Conservation (phyloP, 1,284 basidiomycete genomes). For the Mixia osmundae region DNA sequence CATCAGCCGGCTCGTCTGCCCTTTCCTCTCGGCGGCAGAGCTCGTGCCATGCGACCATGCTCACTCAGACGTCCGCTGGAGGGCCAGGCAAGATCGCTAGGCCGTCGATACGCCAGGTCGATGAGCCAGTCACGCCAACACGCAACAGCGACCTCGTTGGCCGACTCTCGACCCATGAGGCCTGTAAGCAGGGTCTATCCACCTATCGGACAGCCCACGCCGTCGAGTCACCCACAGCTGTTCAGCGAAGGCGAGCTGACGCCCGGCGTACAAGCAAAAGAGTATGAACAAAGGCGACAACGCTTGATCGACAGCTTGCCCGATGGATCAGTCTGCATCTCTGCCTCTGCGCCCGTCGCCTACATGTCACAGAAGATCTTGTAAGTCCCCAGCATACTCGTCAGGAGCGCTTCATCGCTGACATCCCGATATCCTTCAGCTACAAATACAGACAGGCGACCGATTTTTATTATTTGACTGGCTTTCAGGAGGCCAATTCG, state of each 20-base stretch:
- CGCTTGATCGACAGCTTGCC: slow-evolving; percentile 55
- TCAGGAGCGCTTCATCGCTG: not conserved
- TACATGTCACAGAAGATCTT: slow-evolving; percentile 55
- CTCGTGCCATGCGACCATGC: too few species aligned
- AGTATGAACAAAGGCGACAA: slow-evolving; percentile 57
- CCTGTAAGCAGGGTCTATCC: too few species aligned
- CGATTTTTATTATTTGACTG: slow-evolving; percentile 83
- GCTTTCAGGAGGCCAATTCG: slow-evolving; percentile 80
- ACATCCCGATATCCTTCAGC: slow-evolving; percentile 26
- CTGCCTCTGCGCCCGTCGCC: slow-evolving; percentile 54
- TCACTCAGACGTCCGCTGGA: too few species aligned
- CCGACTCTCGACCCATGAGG: too few species aligned
- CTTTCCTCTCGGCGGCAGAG: too few species aligned
- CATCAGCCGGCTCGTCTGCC: too few species aligned
- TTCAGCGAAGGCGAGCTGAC: slow-evolving; percentile 47
- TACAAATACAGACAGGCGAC: slow-evolving; percentile 86
- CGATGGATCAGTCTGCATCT: slow-evolving; percentile 50
- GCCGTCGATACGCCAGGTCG: too few species aligned
- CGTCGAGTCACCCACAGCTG: slow-evolving; percentile 55
- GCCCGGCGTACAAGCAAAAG: slow-evolving; percentile 52
- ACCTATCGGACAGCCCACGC: slow-evolving; percentile 63
- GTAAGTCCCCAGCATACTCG: slow-evolving; percentile 23
- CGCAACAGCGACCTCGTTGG: too few species aligned
- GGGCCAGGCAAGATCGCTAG: too few species aligned
- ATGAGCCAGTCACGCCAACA: too few species aligned